Evolutionary conservation across 164 flowering plant species (phyloP).

Genomic region (Tinospora cordifolia): DNA sequence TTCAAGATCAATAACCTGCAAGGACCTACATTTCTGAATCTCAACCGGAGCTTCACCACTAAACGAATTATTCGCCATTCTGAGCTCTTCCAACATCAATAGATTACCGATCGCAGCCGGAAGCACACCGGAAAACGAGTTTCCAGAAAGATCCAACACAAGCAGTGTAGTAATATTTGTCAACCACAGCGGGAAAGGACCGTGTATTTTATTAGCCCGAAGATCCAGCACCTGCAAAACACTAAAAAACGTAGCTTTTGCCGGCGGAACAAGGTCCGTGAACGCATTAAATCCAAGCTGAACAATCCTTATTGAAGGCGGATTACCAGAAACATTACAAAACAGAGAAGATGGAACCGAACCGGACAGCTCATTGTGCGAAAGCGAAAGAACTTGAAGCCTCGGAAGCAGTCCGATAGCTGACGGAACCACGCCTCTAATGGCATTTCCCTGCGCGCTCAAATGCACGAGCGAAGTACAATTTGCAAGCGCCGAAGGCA

Average conservation of each 20-base stretch:
- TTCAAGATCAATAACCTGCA: constrained; percentile 49
- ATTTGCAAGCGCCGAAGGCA: constrained; percentile 74
- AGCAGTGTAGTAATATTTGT: constrained; percentile 29
- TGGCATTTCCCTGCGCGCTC: constrained; percentile 51
- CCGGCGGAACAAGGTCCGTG: constrained; percentile 44
- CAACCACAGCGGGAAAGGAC: constrained; percentile 57
- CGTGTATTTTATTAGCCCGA: constrained; percentile 45
- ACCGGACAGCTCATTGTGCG: constrained; percentile 59
- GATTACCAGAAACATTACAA: constrained; percentile 30
- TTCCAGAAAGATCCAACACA: constrained; percentile 43
- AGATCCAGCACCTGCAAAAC: constrained; percentile 53
- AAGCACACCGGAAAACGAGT: constrained; percentile 39
- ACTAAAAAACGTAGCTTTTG: constrained; percentile 23
- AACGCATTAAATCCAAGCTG: constrained; percentile 60
- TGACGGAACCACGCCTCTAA: constrained; percentile 60
- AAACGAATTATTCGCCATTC: constrained; percentile 57
- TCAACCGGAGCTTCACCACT: constrained; percentile 35
- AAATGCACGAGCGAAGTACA: constrained; percentile 64
- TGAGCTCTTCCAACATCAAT: constrained; percentile 41
- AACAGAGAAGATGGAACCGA: constrained; percentile 43
- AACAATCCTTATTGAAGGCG: constrained; percentile 45
- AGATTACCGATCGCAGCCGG: constrained; percentile 42
- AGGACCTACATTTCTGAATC: constrained; percentile 33
- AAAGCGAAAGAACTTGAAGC: constrained; percentile 60
- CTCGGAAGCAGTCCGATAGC: constrained; percentile 44